Evolutionary conservation across 768 basidiomycete species (phyloP), one percentile per base, ranked within the genome.

Genomic region (Boletellus ananas): DNA sequence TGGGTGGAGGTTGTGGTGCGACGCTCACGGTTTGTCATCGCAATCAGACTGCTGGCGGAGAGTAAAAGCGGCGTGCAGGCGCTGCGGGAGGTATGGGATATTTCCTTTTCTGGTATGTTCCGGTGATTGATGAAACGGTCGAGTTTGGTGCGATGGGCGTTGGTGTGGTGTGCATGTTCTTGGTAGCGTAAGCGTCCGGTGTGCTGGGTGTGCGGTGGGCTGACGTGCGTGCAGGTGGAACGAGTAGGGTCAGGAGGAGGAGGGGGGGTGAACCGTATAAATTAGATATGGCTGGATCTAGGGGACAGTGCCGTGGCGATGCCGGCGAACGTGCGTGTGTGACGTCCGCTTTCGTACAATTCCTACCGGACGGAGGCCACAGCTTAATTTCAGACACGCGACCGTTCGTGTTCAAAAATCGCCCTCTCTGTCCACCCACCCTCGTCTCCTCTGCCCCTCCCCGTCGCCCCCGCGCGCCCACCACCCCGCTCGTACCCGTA

Each of bases 81-180:
- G n/a, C 66, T 94, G 64, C 87, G 92, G 36, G 93, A 96, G 84
- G 90, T 85, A 52, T 27, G 55, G 8, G 40, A 38, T 12, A 10
- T 53, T 36, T 37, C 39, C 50, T 50, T 44, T 52, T 34, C 34
- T 36, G 56, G 47, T 50, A 54, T 50, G 46, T 50, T 52, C 31
- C 21, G 38, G 41, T 58, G 52, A 55, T 53, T 60, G 50, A 66
- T 53, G 45, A 45, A 38, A 49, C 41, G 55, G 67, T 57, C 47
- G 68, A 94, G 91, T 94, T 94, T 71, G 85, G 77, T 51, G 92
- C 91, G 51, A 94, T 95, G 92, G 81, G 81, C 42, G 79, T 95
- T 67, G 92, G 92, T 27, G 92, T 94, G 58, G 66, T 79, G 63
- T 94, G 91, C 75, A 95, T 95, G 92, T 85, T 91, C 67, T 67